Conservation (phyloP, 208 protist species). For the Acanthamoeba healyi region DNA sequence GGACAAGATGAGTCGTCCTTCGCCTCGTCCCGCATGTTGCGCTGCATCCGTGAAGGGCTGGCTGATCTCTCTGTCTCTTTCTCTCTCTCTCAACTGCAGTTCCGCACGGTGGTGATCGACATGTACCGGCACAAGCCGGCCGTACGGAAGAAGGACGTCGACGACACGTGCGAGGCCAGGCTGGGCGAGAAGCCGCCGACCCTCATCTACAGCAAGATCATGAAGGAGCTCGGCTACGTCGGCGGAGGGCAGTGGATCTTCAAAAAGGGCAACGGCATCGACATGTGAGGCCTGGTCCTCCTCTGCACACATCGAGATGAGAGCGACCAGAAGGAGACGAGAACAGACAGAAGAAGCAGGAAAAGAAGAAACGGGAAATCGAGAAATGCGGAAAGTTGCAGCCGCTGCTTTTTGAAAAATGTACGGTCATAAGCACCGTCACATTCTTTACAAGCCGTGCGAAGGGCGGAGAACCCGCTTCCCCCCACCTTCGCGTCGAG, state of each 20-base stretch:
- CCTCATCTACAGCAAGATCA: conserved; percentile 28
- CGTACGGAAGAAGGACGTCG: conserved; percentile 32
- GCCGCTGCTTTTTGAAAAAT: too few relatives aligned
- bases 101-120: conserved; percentile 16
- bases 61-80: too few relatives aligned
- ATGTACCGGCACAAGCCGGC: background rate
- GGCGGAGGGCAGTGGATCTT: conserved; percentile 52
- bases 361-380: background rate
- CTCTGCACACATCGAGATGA: too few relatives aligned
- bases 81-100: too few relatives aligned
- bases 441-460: too few relatives aligned
- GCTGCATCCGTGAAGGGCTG: too few relatives aligned
- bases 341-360: background rate
- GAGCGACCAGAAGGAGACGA: background rate
- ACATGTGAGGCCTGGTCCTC: background rate
- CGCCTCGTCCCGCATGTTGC: too few relatives aligned
- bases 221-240: conserved; percentile 56
- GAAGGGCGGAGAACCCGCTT: too few relatives aligned
- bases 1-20: background rate
- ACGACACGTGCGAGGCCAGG: conserved; percentile 16
- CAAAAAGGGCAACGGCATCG: conserved; percentile 50
- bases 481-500: too few relatives aligned
- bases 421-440: too few relatives aligned
- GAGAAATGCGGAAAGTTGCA: too few relatives aligned
- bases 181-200: conserved; percentile 18